Conservation (phyloP, 2,329 filamentous ascomycete species). For the Beauveria brongniartii region DNA sequence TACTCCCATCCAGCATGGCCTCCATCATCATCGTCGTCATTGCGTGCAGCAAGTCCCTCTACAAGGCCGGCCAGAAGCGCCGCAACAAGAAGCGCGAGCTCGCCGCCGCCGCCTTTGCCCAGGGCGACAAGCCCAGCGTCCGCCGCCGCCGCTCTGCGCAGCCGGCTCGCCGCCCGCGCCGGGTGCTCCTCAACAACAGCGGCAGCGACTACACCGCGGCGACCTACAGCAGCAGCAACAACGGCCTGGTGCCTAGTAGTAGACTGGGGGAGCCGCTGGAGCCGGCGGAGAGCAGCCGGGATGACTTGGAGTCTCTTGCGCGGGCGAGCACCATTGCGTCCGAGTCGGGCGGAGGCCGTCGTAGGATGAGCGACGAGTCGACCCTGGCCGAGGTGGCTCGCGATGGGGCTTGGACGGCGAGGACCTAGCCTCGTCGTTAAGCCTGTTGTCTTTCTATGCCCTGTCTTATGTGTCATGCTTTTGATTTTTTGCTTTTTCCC, state of each 20-base stretch:
- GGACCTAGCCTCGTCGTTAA: constrained; percentile 5
- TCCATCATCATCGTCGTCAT: constrained; percentile 10
- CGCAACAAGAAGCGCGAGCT: constrained; percentile 10
- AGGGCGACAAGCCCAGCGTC: constrained; percentile 4
- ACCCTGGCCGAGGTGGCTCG: constrained; percentile 6
- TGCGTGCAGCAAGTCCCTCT: constrained; percentile 8
- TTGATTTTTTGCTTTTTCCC: background rate
- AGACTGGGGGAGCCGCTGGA: background rate
- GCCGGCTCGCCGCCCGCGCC: constrained; percentile 3
- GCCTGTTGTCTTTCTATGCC: background rate
- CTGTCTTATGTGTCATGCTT: background rate
- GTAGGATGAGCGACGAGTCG: constrained; percentile 10
- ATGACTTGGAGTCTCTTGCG: background rate
- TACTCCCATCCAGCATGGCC: background rate
- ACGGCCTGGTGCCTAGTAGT: background rate
- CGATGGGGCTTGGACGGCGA: constrained; percentile 6
- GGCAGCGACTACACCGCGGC: background rate
- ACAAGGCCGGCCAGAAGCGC: constrained; percentile 8
- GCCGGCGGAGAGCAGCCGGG: background rate
- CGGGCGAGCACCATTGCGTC: constrained; percentile 7
- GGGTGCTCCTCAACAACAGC: background rate
- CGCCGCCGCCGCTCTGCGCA: constrained; percentile 1
- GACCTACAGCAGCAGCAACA: background rate
- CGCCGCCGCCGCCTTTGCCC: background rate
- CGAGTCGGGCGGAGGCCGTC: background rate